Conservation (phyloP, 345 rosid genomes). For the Geranium brycei region DNA sequence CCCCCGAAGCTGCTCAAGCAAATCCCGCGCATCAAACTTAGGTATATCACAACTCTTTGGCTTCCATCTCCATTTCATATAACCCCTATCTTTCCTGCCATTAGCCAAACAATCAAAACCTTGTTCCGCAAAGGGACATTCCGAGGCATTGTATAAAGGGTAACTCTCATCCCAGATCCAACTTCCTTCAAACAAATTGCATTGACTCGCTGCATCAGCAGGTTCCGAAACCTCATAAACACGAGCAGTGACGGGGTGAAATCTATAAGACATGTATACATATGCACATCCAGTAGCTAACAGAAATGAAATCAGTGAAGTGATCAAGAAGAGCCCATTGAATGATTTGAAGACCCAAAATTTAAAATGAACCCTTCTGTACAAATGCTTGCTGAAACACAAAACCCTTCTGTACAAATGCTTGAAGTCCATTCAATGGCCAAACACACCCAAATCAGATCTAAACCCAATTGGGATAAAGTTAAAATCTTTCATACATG, state of each 20-base stretch:
- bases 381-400: not conserved
- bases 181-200: conserved; percentile 41
- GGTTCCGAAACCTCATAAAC: conserved; percentile 17
- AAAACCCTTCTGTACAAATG: not conserved
- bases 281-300: conserved; percentile 30
- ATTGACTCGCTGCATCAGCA: conserved; percentile 14
- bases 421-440: not conserved
- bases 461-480: not conserved
- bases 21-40: conserved; percentile 23
- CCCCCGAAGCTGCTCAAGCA: conserved; percentile 41
- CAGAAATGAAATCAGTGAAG: conserved; percentile 29
- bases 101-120: conserved; percentile 59
- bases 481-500: not conserved
- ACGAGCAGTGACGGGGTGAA: conserved; percentile 18
- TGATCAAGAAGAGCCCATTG: conserved; percentile 23
- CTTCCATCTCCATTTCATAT: conserved; percentile 60
- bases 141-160: conserved; percentile 54
- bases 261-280: conserved; percentile 27
- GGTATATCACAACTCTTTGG: conserved; percentile 54
- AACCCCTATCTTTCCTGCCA: conserved; percentile 47
- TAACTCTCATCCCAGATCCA: conserved; percentile 50
- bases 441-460: not conserved
- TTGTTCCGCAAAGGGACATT: conserved; percentile 46
- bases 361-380: conserved; percentile 1
- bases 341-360: conserved; percentile 27